Evolutionary conservation across 441 rosid species (phyloP), one percentile per base, ranked within the genome.

Genomic region (Manihot esculenta): DNA sequence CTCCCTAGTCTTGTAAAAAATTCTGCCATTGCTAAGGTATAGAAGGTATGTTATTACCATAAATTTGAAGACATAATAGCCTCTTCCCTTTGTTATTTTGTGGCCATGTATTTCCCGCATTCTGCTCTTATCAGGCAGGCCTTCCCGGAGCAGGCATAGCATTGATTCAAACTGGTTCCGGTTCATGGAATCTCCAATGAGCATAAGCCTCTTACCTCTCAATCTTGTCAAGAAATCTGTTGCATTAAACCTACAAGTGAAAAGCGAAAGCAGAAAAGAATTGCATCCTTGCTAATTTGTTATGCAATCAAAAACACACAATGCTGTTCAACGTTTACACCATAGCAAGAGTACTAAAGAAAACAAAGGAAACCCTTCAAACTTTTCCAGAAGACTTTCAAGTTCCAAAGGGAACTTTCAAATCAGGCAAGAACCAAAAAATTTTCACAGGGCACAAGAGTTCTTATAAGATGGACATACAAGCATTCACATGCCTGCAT

Each of bases 101-200:
- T 86, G 83, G 71, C 97, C 99, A 77, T 78, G 81, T 65, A 81
- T 79, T 78, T 94, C 99, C 20, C 77, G 79, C 97, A 94, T 90
- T 83, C 83, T 82, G 72, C 81, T 85, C 65, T 88, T 89, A 73
- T 89, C 84, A 45, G 76, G 57, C 59, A 94, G 77, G 75, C 94
- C 93, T 79, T 85, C 88, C 27, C 82, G 94, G n/a, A 94, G 93
- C 76, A 94, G 84, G 74, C 99, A 94, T 17, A 90, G 80, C 69
- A 92, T 74, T 9, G 97, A 94, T 77, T 94, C 97, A 70, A 90
- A 92, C 83, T 90, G 92, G 82, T 94, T 92, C 33, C 95, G 87
- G 68, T 92, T 94, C 97, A 94, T 84, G 64, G 99, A 94, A 70
- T 92, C 97, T 49, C 99, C 99, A 77, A 94, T 91, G 75, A 94